Evolutionary conservation across 352 stramenopile species (phyloP).

Genomic region (Plasmopara muralis): DNA sequence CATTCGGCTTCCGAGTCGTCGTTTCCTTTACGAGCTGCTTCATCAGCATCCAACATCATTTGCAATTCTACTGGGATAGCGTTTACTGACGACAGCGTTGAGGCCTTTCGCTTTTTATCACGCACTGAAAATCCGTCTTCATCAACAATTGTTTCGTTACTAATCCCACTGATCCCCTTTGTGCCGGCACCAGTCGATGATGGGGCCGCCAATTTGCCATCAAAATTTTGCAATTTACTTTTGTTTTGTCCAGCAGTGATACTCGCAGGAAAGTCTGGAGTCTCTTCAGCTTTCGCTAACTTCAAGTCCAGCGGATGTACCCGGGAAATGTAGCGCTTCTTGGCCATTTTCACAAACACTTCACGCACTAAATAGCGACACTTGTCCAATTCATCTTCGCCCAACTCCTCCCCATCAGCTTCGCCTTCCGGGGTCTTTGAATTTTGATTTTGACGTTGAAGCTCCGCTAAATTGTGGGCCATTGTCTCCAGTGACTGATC

Average conservation of each 20-base stretch:
- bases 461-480: constrained; percentile 71
- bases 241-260: constrained; percentile 54
- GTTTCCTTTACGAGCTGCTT: constrained; percentile 33
- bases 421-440: constrained; percentile 14
- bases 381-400: constrained; percentile 64
- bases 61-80: constrained; percentile 75
- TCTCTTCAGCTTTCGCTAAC: constrained; percentile 46
- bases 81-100: constrained; percentile 25
- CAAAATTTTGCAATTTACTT: background rate
- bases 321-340: constrained; percentile 81
- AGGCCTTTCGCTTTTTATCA: constrained; percentile 52
- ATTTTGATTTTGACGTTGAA: constrained; percentile 33
- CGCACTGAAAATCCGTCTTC: constrained; percentile 73
- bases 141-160: constrained; percentile 19
- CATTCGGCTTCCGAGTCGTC: constrained; percentile 60
- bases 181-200: constrained; percentile 8
- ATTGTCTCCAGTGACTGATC: constrained; percentile 83
- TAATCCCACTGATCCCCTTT: constrained; percentile 6
- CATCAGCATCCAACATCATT: constrained; percentile 80
- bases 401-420: constrained; percentile 47
- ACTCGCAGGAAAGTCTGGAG: constrained; percentile 45
- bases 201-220: constrained; percentile 16
- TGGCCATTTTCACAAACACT: constrained; percentile 84
- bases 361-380: constrained; percentile 50
- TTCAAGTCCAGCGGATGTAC: constrained; percentile 82